Conservation (phyloP, 1,284 basidiomycete species). For the Trichosporon ovoides region DNA sequence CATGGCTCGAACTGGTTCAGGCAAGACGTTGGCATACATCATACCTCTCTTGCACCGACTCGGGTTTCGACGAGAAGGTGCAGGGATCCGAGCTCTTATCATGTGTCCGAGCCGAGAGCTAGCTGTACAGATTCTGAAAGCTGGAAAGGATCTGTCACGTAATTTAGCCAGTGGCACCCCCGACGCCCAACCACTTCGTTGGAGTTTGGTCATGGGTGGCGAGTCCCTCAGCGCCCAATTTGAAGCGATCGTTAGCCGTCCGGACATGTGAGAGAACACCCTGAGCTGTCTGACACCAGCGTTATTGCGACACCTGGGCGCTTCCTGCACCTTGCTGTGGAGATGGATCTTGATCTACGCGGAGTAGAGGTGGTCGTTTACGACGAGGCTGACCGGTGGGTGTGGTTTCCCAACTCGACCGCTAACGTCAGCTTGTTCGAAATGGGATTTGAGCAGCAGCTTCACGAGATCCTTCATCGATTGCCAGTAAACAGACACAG, state of each 20-base stretch:
- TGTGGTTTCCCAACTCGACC: background rate
- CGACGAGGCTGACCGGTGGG: constrained; percentile 83
- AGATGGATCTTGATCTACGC: constrained; percentile 92
- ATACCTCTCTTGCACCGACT: constrained; percentile 85
- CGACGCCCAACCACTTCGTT: constrained; percentile 64
- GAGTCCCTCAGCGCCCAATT: constrained; percentile 96
- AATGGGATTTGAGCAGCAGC: constrained; percentile 90
- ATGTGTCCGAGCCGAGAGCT: constrained; percentile 90
- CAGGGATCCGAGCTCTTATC: constrained; percentile 80
- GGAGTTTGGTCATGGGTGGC: constrained; percentile 94
- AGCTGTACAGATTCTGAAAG: constrained; percentile 86
- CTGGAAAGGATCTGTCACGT: constrained; percentile 88
- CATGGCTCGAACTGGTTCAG: constrained; percentile 97
- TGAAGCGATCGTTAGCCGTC: constrained; percentile 87
- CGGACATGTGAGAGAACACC: constrained; percentile 70
- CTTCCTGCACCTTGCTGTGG: constrained; percentile 87
- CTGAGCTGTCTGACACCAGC: constrained; percentile 50
- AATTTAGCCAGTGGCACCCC: constrained; percentile 54
- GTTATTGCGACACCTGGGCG: constrained; percentile 97
- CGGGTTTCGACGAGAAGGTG: constrained; percentile 63
- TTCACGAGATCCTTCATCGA: constrained; percentile 84
- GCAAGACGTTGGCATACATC: constrained; percentile 96
- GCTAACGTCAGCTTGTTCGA: constrained; percentile 68
- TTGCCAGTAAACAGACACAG: constrained; percentile 84
- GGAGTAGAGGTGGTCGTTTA: constrained; percentile 89